Conservation (phyloP, 1,284 basidiomycete genomes). For the Cerioporus squamosus region DNA sequence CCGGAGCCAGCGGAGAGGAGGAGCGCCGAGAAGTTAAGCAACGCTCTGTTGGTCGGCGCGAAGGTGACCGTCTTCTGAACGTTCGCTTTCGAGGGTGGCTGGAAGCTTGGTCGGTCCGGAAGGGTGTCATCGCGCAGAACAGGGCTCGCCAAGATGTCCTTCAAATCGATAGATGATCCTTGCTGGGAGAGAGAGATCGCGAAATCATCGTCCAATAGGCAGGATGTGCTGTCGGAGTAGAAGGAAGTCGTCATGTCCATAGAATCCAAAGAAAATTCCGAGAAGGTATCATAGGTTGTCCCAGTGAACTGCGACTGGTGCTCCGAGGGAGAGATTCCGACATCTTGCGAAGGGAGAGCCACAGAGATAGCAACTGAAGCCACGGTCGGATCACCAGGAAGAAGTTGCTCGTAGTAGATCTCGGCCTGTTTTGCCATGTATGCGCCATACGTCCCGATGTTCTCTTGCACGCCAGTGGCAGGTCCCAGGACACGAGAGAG, state of each 20-base stretch:
- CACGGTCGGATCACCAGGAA: slow-evolving; percentile 15
- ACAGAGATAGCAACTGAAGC: background rate
- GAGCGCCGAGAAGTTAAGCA: background rate
- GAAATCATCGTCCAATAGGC: background rate
- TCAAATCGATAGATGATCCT: slow-evolving; percentile 21
- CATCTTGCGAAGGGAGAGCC: background rate
- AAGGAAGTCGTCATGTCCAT: background rate
- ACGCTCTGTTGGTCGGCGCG: background rate
- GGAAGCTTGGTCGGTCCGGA: background rate
- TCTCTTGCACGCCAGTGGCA: slow-evolving; percentile 51
- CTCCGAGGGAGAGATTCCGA: background rate
- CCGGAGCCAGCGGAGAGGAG: background rate
- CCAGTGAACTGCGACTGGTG: background rate
- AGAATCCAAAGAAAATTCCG: background rate
- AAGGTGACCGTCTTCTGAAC: slow-evolving; percentile 7
- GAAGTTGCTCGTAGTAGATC: slow-evolving; percentile 47
- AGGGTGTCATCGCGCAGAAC: slow-evolving; percentile 11
- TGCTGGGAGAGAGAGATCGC: background rate
- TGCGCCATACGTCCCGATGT: slow-evolving; percentile 53
- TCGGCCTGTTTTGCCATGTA: slow-evolving; percentile 55
- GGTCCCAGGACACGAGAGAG: slow-evolving; percentile 53
- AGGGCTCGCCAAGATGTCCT: slow-evolving; percentile 32
- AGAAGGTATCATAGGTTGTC: background rate
- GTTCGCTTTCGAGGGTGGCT: no score
- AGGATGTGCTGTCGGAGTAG: background rate